Evolutionary conservation across 2,329 filamentous ascomycete species (phyloP).

Genomic region (Juglanconis sp.): DNA sequence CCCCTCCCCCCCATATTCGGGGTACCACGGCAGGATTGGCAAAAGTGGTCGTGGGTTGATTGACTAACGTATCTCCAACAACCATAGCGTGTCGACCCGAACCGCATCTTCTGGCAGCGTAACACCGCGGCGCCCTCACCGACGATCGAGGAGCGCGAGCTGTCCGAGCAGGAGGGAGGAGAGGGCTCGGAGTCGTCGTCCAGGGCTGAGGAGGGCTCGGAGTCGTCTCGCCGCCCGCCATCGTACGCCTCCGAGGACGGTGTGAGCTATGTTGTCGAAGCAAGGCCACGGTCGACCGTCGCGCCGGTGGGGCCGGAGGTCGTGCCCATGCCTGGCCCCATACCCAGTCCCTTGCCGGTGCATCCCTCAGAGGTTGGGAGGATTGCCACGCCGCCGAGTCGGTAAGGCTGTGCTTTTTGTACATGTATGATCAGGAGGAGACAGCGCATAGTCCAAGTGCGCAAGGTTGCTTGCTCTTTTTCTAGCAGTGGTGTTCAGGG

Average conservation of each 20-base stretch:
- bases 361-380: constrained; percentile 47
- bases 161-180: constrained; percentile 21
- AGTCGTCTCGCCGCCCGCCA: constrained; percentile 53
- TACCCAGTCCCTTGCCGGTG: constrained; percentile 32
- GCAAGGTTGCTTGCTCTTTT: background rate
- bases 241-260: constrained; percentile 76
- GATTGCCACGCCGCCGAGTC: constrained; percentile 20
- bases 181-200: constrained; percentile 3
- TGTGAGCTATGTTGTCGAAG: constrained; percentile 68
- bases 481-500: constrained; percentile 13
- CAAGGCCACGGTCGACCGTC: constrained; percentile 56
- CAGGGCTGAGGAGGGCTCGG: constrained; percentile 6
- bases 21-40: too few species aligned
- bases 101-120: constrained; percentile 77
- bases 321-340: constrained; percentile 27
- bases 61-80: background rate
- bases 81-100: constrained; percentile 68
- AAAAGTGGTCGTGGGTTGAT: background rate
- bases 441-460: background rate
- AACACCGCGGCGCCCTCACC: constrained; percentile 38
- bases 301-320: constrained; percentile 30
- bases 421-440: background rate
- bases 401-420: constrained; percentile 19
- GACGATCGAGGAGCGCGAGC: constrained; percentile 17
- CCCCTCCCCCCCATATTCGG: too few species aligned